Evolutionary conservation across 2,329 filamentous ascomycete species (phyloP).

Genomic region (Cylindrodendrum hubeiense): DNA sequence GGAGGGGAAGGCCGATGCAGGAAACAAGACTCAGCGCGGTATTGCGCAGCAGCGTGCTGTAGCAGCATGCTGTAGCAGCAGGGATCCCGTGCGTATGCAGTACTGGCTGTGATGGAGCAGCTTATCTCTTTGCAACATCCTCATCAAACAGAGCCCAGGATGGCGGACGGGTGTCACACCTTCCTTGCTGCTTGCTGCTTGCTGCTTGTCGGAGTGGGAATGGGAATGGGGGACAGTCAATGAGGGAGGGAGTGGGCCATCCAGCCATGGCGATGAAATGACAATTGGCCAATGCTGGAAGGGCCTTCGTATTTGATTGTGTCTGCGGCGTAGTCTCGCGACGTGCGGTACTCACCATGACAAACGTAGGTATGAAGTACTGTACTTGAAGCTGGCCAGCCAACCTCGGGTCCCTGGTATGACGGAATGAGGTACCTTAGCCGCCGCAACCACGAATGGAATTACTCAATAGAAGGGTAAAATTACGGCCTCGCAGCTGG

Average conservation of each 20-base stretch:
- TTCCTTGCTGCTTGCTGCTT: background rate
- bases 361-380: background rate
- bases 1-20: background rate
- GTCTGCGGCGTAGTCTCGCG: background rate
- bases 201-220: background rate
- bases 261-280: background rate
- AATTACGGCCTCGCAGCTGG: background rate
- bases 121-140: conserved; percentile 7
- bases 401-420: background rate
- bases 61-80: background rate
- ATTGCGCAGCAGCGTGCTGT: background rate
- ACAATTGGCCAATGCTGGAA: background rate
- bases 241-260: background rate
- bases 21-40: background rate
- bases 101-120: background rate
- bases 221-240: background rate
- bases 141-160: conserved; percentile 8
- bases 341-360: background rate
- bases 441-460: background rate
- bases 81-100: background rate
- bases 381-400: background rate
- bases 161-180: background rate
- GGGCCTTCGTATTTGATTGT: background rate
- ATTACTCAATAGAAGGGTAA: background rate
- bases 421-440: background rate